Evolutionary conservation across 2,329 filamentous ascomycete genomes (phyloP).

Genomic region (Colletotrichum sp.): DNA sequence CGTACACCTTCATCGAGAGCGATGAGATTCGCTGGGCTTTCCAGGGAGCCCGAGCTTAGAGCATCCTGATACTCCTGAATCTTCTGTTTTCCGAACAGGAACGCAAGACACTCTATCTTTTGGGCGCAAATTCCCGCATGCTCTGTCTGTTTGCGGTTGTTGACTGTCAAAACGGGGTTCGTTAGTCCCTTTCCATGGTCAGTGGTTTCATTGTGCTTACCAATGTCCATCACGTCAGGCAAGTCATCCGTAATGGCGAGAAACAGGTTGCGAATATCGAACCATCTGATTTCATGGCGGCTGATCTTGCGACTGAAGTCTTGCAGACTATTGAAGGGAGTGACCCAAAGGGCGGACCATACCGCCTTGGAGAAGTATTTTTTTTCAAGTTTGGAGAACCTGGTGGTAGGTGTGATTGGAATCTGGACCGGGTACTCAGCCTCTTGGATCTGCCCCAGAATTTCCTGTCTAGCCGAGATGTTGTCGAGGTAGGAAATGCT

Average conservation of each 20-base stretch:
- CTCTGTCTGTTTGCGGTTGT: neutral
- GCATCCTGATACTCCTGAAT: neutral
- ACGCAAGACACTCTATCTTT: neutral
- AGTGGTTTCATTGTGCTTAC: neutral
- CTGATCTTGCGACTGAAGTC: neutral
- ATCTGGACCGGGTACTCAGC: neutral
- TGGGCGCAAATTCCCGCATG: neutral
- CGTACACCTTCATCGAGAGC: neutral
- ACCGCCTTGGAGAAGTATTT: neutral
- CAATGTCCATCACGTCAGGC: neutral
- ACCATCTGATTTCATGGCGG: neutral
- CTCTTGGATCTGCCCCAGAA: neutral
- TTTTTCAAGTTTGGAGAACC: neutral
- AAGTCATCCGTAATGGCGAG: neutral
- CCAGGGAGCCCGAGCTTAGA: neutral
- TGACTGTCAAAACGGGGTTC: neutral
- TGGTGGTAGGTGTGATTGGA: neutral
- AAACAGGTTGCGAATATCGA: neutral
- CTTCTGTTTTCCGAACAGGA: neutral
- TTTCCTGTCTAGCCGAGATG: neutral
- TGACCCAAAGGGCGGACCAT: neutral
- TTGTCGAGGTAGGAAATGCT: neutral
- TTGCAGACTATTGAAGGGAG: neutral
- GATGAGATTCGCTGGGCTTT: neutral
- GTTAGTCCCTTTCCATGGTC: neutral